Base-by-base conservation (phyloP, 1,284 basidiomycete genomes). In the Thelephora terrestris region DNA sequence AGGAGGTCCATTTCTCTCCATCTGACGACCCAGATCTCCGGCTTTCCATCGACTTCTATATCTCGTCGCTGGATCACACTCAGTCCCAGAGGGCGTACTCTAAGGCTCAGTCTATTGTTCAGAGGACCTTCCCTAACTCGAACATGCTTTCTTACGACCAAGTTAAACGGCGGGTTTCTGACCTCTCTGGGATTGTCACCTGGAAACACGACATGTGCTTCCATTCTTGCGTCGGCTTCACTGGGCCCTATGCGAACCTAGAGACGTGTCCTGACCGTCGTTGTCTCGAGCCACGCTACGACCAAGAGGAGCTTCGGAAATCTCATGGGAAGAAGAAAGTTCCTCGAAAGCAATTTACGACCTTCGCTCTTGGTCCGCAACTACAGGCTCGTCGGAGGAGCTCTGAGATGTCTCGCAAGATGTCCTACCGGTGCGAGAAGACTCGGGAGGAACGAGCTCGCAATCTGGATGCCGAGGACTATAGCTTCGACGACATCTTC, bases 131-230 rank as follows among this genome's bases (percentile, higher is more conserved):
- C 25, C 63, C 62, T 0, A 54, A 62, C 0, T 43, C 51, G 7
- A 46, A 52, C 0, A 47, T 66, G 1, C 61, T 65, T 2, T 61
- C 60, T 0, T 57, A 58, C 49, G 35, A 64, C 32, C 18, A 40
- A 5, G 52, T 61, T 32, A 60, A 64, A 47, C 46, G 52, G n/a
- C 29, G 46, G 4, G 34, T 67, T 9, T 40, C 51, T 7, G 45
- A 61, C 7, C 24, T 64, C 27, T 64, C 47, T 45, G 65, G 64
- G 5, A 49, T 67, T 20, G 40, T 50, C 2, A 21, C 60, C 4
- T 36, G 64, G 9, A 9, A 37, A 1, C n/a, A 56, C 40, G 61
- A 68, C 47, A 66, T 66, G 63, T 67, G 64, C 47, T 35, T 57
- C 21, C 55, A 62, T 14, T 53, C 57, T 27, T n/a, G n/a, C n/a